Evolutionary conservation across 352 stramenopile genomes (phyloP).

Genomic region (Hyaloperonospora brassicae): DNA sequence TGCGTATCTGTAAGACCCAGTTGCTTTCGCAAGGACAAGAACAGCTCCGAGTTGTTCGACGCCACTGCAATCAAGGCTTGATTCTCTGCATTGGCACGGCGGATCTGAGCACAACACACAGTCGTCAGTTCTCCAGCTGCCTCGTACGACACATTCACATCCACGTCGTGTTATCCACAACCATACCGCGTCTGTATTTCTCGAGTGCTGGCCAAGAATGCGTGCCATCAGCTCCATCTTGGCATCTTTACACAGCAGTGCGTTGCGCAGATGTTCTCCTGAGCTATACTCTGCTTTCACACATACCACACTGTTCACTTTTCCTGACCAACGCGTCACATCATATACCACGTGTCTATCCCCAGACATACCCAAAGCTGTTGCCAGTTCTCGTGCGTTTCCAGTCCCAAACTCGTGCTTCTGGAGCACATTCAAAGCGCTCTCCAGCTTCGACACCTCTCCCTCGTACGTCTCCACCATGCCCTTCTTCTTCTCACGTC

Average conservation of each 20-base stretch:
- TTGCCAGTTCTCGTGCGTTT: conserved; percentile 55
- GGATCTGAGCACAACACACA: conserved; percentile 40
- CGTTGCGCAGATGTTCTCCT: conserved; percentile 69
- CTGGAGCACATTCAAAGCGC: conserved; percentile 70
- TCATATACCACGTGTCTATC: background rate
- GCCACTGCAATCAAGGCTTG: conserved; percentile 62
- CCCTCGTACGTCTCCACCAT: conserved; percentile 84
- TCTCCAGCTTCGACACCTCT: conserved; percentile 84
- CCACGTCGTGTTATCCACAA: background rate
- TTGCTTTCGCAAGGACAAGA: conserved; percentile 39
- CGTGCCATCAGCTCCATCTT: conserved; percentile 76
- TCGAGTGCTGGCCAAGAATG: conserved; percentile 71
- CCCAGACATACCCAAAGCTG: conserved; percentile 47
- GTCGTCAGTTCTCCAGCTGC: background rate
- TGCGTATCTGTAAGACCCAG: conserved; percentile 66
- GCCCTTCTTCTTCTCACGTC: conserved; percentile 82
- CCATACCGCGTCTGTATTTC: conserved; percentile 64
- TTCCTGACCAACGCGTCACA: background rate
- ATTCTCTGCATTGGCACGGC: conserved; percentile 74
- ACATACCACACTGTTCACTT: conserved; percentile 1
- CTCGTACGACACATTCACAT: background rate
- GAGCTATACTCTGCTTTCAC: conserved; percentile 52
- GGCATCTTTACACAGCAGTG: conserved; percentile 77
- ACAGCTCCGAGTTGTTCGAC: conserved; percentile 55
- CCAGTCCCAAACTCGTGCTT: conserved; percentile 66